Percentiles rank a stretch among this genome's conserved stretches.
Evolutionary conservation across 2,329 filamentous ascomycete genomes (phyloP).

Genomic region (Fusarium concolor): DNA sequence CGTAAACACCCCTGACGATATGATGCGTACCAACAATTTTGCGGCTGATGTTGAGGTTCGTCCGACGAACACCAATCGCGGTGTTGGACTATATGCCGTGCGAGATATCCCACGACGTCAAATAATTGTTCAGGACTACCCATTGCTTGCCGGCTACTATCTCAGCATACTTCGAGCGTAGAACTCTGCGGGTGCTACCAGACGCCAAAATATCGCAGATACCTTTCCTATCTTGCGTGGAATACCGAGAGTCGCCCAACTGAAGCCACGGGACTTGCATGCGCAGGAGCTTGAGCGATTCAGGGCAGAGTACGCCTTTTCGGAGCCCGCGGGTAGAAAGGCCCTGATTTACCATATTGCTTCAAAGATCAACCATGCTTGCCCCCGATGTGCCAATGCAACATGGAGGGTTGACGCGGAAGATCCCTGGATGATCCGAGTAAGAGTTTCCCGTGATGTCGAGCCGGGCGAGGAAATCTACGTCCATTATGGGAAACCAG

Average conservation of each 20-base stretch:
- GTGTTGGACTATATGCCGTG: slow-evolving; percentile 39
- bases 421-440: slow-evolving; percentile 27
- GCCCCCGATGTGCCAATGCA: slow-evolving; percentile 47
- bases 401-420: slow-evolving; percentile 14
- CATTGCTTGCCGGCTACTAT: slow-evolving; percentile 28
- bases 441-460: slow-evolving; percentile 37
- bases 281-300: not conserved
- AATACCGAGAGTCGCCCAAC: no score
- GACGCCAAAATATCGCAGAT: not conserved
- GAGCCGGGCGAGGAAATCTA: slow-evolving; percentile 50
- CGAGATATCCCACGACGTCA: slow-evolving; percentile 7
- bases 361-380: slow-evolving; percentile 52
- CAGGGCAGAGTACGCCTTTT: slow-evolving; percentile 42
- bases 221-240: slow-evolving; percentile 28
- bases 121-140: slow-evolving; percentile 35
- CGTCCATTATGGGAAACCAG: slow-evolving; percentile 51
- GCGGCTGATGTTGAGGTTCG: slow-evolving; percentile 3
- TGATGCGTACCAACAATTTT: no score
- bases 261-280: no score
- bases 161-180: slow-evolving; percentile 24
- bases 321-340: slow-evolving; percentile 4
- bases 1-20: no score
- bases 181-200: not conserved
- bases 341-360: slow-evolving; percentile 38
- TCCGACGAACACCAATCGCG: slow-evolving; percentile 3